phyloP scores from a whole-genome alignment of 768 basidiomycete genomes.

The Podaxis sp. region DNA sequence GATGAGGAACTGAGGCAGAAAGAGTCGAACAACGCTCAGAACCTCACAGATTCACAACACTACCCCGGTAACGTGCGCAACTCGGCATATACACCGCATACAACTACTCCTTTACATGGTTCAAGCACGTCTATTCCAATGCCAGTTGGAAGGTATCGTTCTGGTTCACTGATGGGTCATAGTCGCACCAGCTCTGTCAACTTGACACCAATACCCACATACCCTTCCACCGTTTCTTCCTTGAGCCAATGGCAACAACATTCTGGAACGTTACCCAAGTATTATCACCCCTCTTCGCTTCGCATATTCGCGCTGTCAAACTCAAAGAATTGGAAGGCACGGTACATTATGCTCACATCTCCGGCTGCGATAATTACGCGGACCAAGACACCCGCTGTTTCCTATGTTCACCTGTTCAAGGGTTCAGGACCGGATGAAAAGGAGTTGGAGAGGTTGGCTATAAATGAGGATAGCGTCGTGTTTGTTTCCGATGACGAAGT shows the following conservation, averaged over 20 bases:
- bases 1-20: slow-evolving; percentile 15
- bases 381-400: slow-evolving; percentile 39
- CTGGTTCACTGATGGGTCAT: slow-evolving; percentile 37
- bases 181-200: slow-evolving; percentile 39
- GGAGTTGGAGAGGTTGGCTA: slow-evolving; percentile 74
- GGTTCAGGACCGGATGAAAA: slow-evolving; percentile 53
- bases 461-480: slow-evolving; percentile 75
- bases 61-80: slow-evolving; percentile 21
- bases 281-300: slow-evolving; percentile 65
- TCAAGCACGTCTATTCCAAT: slow-evolving; percentile 32
- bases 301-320: slow-evolving; percentile 67
- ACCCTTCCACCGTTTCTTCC: slow-evolving; percentile 56
- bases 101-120: slow-evolving; percentile 24
- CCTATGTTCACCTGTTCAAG: slow-evolving; percentile 78
- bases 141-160: slow-evolving; percentile 32
- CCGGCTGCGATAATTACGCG: slow-evolving; percentile 38
- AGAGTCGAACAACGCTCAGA: slow-evolving; percentile 8
- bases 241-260: slow-evolving; percentile 54
- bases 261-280: slow-evolving; percentile 60
- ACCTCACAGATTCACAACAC: slow-evolving; percentile 14
- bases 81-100: slow-evolving; percentile 22
- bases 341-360: slow-evolving; percentile 60
- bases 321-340: slow-evolving; percentile 65
- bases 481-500: slow-evolving; percentile 66
- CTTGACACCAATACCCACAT: slow-evolving; percentile 48